Evolutionary conservation across 441 rosid species (phyloP).

Genomic region (Adansonia gregorii): DNA sequence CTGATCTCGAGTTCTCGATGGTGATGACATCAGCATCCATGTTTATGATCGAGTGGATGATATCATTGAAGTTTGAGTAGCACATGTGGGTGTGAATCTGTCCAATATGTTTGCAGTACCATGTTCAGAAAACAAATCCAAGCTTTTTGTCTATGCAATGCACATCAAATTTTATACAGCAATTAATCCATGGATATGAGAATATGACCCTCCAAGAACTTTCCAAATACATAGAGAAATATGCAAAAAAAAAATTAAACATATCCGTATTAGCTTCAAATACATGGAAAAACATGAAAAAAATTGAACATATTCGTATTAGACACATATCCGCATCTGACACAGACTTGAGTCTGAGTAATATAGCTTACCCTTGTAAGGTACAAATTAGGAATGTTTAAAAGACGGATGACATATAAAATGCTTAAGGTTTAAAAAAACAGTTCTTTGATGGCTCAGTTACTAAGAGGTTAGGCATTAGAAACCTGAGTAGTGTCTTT

Average conservation of each 20-base stretch:
- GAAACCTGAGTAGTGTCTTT: slow-evolving; percentile 86
- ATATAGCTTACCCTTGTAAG: too few relatives aligned
- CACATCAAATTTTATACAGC: neutral
- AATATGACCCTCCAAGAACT: too few relatives aligned
- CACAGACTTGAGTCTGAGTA: too few relatives aligned
- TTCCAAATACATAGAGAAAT: too few relatives aligned
- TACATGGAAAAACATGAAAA: too few relatives aligned
- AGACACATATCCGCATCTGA: too few relatives aligned
- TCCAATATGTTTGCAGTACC: slow-evolving; percentile 2
- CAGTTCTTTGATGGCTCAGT: neutral
- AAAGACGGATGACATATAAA: slow-evolving; percentile 9
- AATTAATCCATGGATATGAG: neutral
- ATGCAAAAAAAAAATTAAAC: too few relatives aligned
- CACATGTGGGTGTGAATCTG: slow-evolving; percentile 99
- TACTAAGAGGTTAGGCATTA: slow-evolving; percentile 1
- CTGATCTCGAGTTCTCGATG: slow-evolving; percentile 96
- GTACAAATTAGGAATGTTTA: neutral
- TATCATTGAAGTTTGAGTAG: slow-evolving; percentile 95
- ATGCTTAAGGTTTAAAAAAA: neutral
- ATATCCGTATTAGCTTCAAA: too few relatives aligned
- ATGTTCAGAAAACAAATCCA: slow-evolving; percentile 14
- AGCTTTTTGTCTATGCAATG: neutral
- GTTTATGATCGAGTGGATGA: slow-evolving; percentile 85
- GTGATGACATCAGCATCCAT: slow-evolving; percentile 99
- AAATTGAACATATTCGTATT: too few relatives aligned